phyloP scores from a whole-genome alignment of 2,329 filamentous ascomycete genomes.

The Aspergillus tanneri region DNA sequence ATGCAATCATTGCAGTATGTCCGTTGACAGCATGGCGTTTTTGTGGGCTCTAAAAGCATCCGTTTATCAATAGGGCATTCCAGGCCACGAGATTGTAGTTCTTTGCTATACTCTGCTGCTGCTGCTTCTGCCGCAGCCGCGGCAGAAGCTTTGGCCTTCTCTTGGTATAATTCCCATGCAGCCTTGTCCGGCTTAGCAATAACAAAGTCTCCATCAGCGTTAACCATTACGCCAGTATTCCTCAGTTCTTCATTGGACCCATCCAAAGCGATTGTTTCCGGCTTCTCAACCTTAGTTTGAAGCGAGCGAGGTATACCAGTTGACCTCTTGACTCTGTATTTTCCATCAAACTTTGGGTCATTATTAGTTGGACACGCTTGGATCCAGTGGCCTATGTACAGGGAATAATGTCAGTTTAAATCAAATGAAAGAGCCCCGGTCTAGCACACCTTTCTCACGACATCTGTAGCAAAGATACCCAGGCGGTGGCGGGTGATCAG shows the following conservation, averaged over 20 bases:
- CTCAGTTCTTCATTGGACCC: constrained; percentile 77
- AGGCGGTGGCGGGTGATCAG: constrained; percentile 87
- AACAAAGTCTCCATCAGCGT: constrained; percentile 95
- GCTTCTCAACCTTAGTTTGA: constrained; percentile 92
- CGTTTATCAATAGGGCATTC: constrained; percentile 96
- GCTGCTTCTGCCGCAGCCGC: constrained; percentile 79
- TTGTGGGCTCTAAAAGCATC: constrained; percentile 97
- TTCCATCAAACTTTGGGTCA: constrained; percentile 91
- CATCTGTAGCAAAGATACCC: constrained; percentile 97
- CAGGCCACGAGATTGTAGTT: constrained; percentile 81
- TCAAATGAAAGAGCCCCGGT: neutral
- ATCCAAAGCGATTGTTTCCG: constrained; percentile 69
- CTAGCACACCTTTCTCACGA: constrained; percentile 71
- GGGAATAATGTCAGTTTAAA: constrained; percentile 35
- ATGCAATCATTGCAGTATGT: constrained; percentile 99
- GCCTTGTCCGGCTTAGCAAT: constrained; percentile 94
- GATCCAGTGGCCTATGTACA: constrained; percentile 90
- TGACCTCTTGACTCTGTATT: constrained; percentile 89
- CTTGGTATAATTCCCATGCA: constrained; percentile 95
- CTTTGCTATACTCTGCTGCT: constrained; percentile 74
- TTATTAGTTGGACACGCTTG: constrained; percentile 98
- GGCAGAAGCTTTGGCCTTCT: constrained; percentile 83
- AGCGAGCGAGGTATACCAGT: constrained; percentile 96
- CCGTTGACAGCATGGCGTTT: constrained; percentile 96
- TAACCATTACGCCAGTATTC: constrained; percentile 91